Conservation (phyloP, 2,329 filamentous ascomycete species). For the Diaporthe citri region DNA sequence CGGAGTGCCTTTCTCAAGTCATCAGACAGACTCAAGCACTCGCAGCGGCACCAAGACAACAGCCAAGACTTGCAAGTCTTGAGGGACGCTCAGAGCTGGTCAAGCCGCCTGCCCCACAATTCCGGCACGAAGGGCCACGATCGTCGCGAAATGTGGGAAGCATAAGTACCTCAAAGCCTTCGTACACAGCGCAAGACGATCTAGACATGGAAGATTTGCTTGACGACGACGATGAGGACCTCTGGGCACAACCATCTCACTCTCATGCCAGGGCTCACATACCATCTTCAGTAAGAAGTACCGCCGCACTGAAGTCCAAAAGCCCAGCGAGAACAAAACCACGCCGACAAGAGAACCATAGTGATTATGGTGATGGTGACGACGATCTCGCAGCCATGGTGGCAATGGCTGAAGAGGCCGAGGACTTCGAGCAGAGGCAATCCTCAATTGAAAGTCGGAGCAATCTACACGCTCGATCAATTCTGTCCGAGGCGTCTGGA, state of each 20-base stretch:
- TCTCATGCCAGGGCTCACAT: conserved; percentile 18
- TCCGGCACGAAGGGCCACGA: conserved; percentile 39
- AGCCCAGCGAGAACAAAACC: conserved; percentile 41
- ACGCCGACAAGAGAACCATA: conserved; percentile 44
- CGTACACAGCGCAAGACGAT: conserved; percentile 9
- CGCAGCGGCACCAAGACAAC: conserved; percentile 28
- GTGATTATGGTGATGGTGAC: conserved; percentile 52
- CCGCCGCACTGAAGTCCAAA: conserved; percentile 38
- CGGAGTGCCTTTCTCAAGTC: conserved; percentile 58
- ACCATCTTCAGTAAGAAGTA: conserved; percentile 16
- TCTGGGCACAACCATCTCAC: conserved; percentile 32
- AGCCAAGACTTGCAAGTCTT: conserved; percentile 32
- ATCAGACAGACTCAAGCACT: conserved; percentile 65
- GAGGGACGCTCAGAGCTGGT: conserved; percentile 34
- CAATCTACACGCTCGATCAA: conserved; percentile 49
- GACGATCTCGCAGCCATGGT: conserved; percentile 63
- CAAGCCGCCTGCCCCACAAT: conserved; percentile 36
- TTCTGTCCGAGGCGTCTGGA: conserved; percentile 63
- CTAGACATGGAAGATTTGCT: conserved; percentile 41
- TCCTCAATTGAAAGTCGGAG: conserved; percentile 47
- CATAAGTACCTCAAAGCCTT: conserved; percentile 12
- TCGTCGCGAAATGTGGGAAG: conserved; percentile 6
- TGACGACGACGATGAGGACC: conserved; percentile 43
- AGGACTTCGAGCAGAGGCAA: conserved; percentile 62
- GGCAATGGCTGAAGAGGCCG: conserved; percentile 63